These are phyloP conservation scores for Penicillium crystallinum DNA, from an alignment of 495 filamentous ascomycete genomes.

Conservation along the genomic window DNA sequence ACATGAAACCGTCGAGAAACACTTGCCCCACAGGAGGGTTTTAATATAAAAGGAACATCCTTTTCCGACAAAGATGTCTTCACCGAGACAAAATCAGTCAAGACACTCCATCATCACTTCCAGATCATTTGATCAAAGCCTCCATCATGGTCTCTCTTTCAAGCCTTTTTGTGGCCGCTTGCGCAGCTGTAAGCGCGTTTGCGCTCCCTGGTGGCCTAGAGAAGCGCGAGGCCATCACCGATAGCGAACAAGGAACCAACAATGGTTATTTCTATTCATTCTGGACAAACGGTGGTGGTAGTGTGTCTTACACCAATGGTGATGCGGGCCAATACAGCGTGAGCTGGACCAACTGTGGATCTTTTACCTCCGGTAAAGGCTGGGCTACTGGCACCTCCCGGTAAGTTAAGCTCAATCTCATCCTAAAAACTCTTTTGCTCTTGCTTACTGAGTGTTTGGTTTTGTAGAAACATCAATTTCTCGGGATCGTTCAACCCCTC, in stretches of 20 bases:
- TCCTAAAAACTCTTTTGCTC: too few relatives aligned
- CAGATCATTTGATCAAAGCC: too few relatives aligned
- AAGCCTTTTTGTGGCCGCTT: constrained; percentile 34
- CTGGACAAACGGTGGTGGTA: constrained; percentile 54
- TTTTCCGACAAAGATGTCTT: neutral
- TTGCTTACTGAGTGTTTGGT: neutral
- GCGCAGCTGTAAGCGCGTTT: constrained; percentile 28
- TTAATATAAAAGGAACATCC: neutral
- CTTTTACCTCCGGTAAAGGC: constrained; percentile 61
- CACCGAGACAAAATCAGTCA: neutral
- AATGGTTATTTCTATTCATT: constrained; percentile 60
- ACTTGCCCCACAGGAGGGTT: neutral
- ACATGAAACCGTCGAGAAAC: neutral
- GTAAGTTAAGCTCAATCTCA: constrained; percentile 17
- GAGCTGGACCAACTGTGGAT: constrained; percentile 48
- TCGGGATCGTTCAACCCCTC: constrained; percentile 49
- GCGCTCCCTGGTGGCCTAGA: constrained; percentile 38
- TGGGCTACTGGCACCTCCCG: constrained; percentile 50
- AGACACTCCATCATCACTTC: too few relatives aligned
- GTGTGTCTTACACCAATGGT: constrained; percentile 55
- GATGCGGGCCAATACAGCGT: constrained; percentile 51
- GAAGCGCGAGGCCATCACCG: constrained; percentile 30
- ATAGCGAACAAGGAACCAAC: constrained; percentile 45
- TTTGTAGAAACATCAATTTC: constrained; percentile 47
- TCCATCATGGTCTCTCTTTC: constrained; percentile 45